Base-by-base conservation (phyloP, 2,329 filamentous ascomycete species). In the Fusarium agapanthi region DNA sequence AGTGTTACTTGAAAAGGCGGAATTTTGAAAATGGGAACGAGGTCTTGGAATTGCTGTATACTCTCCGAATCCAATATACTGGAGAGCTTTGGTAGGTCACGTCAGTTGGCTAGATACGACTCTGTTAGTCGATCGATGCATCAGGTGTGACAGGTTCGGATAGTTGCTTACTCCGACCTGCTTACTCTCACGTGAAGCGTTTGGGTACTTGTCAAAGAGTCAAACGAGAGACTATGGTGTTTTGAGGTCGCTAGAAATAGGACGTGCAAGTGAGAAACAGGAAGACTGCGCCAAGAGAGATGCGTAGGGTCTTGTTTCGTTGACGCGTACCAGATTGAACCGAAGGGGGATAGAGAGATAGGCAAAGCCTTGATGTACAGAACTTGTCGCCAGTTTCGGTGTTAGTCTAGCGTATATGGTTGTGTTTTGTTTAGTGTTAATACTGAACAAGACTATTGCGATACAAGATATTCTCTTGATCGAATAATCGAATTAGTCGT, bases 101-200 rank as follows among this genome's bases (percentile, higher is more conserved):
- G 55, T 70, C 65, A 62, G 47, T 48, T 37, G 26, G 50, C 54
- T 64, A 50, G 44, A 54, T 47, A 20, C 58, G 43, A 54, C 55
- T 67, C 18, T 51, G 67, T 73, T 65, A 73, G 63, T 55, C 47
- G 35, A 48, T 59, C 40, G 37, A 35, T 37, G 30, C 58, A 51
- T 37, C 26, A 24, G 45, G 45, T 61, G 47, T 60, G 37, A 61
- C 47, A 58, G 26, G 28, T 32, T 64, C 71, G 71, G 71, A 66
- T 35, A 61, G 69, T 69, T 72, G 71, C 67, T 74, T 74, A 74
- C 71, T 71, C 67, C 67, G 71, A 66, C 71, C 44, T 73, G 71
- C 67, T 73, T 73, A 73, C 71, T 67, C 66, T 68, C 62, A 73
- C 64, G 67, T 69, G 64, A 55, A 56, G 53, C 56, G 58, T 64